Percentiles rank a stretch among this genome's conserved stretches.
These are phyloP conservation scores for Aspergillus quadrilineatus DNA, from an alignment of 2,329 filamentous ascomycete species.

Conservation along the genomic window DNA sequence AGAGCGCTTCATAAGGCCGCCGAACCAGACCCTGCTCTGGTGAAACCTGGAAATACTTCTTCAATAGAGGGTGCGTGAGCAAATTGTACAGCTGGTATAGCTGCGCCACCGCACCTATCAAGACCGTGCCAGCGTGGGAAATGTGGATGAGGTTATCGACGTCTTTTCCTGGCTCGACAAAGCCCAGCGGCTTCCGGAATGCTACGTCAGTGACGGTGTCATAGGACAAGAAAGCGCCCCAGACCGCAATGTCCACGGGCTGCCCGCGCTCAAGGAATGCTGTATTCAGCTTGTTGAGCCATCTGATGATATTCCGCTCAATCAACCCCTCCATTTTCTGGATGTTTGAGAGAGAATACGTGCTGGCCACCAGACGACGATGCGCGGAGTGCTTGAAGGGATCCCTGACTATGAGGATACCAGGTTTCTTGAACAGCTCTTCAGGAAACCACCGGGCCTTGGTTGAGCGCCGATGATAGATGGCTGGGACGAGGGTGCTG, in stretches of 20 bases:
- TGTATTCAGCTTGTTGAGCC: background rate
- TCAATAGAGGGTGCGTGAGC: background rate
- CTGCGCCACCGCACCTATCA: background rate
- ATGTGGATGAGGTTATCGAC: background rate
- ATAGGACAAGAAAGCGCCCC: background rate
- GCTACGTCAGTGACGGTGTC: background rate
- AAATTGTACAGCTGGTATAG: background rate
- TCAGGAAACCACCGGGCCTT: background rate
- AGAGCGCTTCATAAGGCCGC: background rate
- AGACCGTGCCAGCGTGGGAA: background rate
- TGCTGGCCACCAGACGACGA: background rate
- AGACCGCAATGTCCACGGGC: background rate
- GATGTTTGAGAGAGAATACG: background rate
- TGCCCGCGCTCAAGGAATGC: conserved; percentile 5
- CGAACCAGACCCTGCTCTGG: background rate
- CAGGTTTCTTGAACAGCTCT: background rate
- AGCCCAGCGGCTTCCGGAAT: background rate
- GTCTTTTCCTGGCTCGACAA: background rate
- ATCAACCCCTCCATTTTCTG: background rate
- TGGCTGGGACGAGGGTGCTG: background rate
- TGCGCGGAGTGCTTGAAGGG: background rate
- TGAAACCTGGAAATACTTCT: background rate
- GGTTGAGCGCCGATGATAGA: background rate
- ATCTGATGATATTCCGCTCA: background rate
- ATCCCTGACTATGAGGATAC: background rate